phyloP scores from a whole-genome alignment of 805 yeast species.

The Pichia occidentalis region DNA sequence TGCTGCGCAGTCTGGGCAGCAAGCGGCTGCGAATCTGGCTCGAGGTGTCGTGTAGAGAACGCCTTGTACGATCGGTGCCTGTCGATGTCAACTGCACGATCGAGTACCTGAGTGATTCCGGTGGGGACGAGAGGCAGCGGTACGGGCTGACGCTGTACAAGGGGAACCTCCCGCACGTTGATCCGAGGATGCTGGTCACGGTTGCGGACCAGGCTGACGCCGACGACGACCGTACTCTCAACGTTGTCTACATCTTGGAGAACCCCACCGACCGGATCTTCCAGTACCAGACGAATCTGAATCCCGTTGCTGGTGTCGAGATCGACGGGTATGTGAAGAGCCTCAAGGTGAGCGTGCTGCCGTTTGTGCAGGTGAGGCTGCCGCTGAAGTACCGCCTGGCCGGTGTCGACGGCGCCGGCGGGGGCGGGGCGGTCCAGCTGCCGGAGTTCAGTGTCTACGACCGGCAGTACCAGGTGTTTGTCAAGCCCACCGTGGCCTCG shows the following conservation, averaged over 20 bases:
- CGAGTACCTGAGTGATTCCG: slow-evolving; percentile 15
- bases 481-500: slow-evolving; percentile 44
- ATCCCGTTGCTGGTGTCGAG: slow-evolving; percentile 19
- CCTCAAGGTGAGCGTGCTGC: slow-evolving; percentile 46
- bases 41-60: slow-evolving; percentile 1
- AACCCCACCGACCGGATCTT: slow-evolving; percentile 70
- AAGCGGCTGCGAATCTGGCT: slow-evolving; percentile 2
- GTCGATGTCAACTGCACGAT: slow-evolving; percentile 18
- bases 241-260: slow-evolving; percentile 50
- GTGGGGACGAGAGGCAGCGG: slow-evolving; percentile 19
- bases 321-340: slow-evolving; percentile 26
- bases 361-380: slow-evolving; percentile 47
- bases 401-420: slow-evolving; percentile 19
- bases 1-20: not conserved
- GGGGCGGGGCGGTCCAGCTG: slow-evolving; percentile 28
- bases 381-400: slow-evolving; percentile 39
- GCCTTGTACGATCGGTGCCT: slow-evolving; percentile 17
- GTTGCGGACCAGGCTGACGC: slow-evolving; percentile 19
- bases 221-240: slow-evolving; percentile 21
- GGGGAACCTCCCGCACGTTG: slow-evolving; percentile 53
- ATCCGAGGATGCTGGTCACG: slow-evolving; percentile 62
- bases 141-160: slow-evolving; percentile 40
- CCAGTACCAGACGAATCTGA: slow-evolving; percentile 38
- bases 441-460: slow-evolving; percentile 67
- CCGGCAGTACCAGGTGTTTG: slow-evolving; percentile 55